Evolutionary conservation across 371 early-diverging fungal genomes (phyloP).

Genomic region (Batkoa obscura): DNA sequence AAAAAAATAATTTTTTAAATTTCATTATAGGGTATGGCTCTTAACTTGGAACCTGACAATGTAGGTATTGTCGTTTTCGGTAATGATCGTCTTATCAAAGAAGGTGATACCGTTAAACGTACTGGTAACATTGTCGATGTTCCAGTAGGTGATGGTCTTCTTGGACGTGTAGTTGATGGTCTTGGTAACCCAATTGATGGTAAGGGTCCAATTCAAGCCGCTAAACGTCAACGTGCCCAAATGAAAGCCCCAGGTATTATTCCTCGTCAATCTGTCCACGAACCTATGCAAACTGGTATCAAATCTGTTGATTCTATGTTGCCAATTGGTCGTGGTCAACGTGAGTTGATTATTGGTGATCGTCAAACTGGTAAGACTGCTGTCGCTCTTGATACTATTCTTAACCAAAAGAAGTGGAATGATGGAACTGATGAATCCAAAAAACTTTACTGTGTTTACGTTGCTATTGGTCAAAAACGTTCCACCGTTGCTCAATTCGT

Average conservation of each 20-base stretch:
- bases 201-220: constrained; percentile 75
- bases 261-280: constrained; percentile 88
- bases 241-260: constrained; percentile 96
- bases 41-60: constrained; percentile 93
- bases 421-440: constrained; percentile 61
- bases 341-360: constrained; percentile 97
- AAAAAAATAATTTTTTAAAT: neutral
- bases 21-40: constrained; percentile 70
- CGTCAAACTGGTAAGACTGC: constrained; percentile 96
- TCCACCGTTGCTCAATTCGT: constrained; percentile 95
- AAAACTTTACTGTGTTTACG: constrained; percentile 93
- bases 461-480: constrained; percentile 92
- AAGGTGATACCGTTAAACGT: constrained; percentile 93
- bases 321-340: constrained; percentile 95
- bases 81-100: constrained; percentile 93
- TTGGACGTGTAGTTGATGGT: constrained; percentile 92
- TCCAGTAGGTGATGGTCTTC: constrained; percentile 72
- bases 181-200: constrained; percentile 96
- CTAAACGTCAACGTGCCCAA: constrained; percentile 70
- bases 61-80: constrained; percentile 97
- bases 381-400: constrained; percentile 85
- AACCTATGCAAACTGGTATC: constrained; percentile 96
- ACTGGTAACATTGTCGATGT: constrained; percentile 94
- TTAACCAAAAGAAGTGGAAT: constrained; percentile 95
- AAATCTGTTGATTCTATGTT: constrained; percentile 97